These are phyloP conservation scores for Capsicum rhomboideum DNA, from an alignment of 257 asterid species.

Conservation along the genomic window DNA sequence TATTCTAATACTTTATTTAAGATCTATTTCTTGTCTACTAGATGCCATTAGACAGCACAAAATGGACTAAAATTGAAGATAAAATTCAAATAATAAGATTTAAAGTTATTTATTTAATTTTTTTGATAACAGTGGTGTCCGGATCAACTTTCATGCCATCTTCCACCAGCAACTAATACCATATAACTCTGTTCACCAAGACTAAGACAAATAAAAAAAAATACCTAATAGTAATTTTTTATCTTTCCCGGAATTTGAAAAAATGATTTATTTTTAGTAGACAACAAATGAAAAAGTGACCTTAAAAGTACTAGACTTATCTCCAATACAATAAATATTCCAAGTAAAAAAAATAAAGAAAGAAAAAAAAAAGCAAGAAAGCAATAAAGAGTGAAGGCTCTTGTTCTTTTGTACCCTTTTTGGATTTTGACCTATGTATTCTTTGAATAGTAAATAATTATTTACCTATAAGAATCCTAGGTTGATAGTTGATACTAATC, in stretches of 20 bases:
- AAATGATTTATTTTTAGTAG: too few species aligned
- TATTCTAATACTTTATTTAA: constrained; percentile 14
- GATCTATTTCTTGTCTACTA: constrained; percentile 44
- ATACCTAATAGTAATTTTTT: too few species aligned
- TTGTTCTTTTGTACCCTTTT: constrained; percentile 12
- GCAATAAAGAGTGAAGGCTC: constrained; percentile 19
- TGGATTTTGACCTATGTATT: constrained; percentile 3
- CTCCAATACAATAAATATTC: not conserved
- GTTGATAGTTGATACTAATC: not conserved
- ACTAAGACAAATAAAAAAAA: too few species aligned
- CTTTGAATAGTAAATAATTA: not conserved
- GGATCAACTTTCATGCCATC: too few species aligned
- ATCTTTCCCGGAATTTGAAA: too few species aligned
- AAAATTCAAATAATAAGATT: not conserved
- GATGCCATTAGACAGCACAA: constrained; percentile 7
- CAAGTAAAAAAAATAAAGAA: not conserved
- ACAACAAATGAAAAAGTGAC: not conserved
- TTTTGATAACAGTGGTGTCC: too few species aligned
- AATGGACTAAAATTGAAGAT: not conserved
- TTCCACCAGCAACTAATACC: too few species aligned
- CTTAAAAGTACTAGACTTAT: not conserved
- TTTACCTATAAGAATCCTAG: not conserved
- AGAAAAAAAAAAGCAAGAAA: constrained; percentile 14
- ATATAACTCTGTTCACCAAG: too few species aligned
- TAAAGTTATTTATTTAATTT: not conserved